Base-by-base conservation (phyloP, 1,284 basidiomycete species). In the Apiotrichum domesticum region DNA sequence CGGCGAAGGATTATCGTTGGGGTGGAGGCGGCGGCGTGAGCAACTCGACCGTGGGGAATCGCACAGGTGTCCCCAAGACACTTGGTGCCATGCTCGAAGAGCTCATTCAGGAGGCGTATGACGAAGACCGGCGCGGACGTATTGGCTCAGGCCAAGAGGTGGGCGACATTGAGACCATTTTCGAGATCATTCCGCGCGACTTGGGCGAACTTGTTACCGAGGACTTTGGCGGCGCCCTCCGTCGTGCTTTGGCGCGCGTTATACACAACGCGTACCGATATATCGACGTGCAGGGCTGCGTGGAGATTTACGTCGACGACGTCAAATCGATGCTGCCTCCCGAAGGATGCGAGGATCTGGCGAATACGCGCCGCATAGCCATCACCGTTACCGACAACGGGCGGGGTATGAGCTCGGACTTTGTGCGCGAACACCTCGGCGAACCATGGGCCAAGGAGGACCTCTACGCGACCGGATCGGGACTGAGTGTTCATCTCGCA, bases 231-330 rank as follows among this genome's bases (percentile, higher is more conserved):
- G 71, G 72, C 8, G 70, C 72, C 1, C 55, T 76, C n/a, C 58
- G 69, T 37, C 63, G 63, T 57, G 72, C 70, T 6, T 50, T 75
- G 3, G 55, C 59, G 6, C 72, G 72, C 44, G 63, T 76, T 2
- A 58, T 76, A n/a, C 59, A 63, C 32, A 74, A 76, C 49, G 70
- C 74, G 7, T 72, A 73, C 61, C 71, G 70, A 34, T 76, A 71
- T 52, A 71, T 76, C 53, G 69, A 73, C 11, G 60, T 61, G 32
- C 57, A 68, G 9, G 74, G 74, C 6, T 72, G 66, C 47, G 74
- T 76, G 14, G 61, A 70, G 45, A 72, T 76, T 39, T 65, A 64
- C 52, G 64, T 74, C 6, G 69, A 73, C 53, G 68, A 73, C 52
- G 58, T 72, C 4, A 58, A 63, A n/a, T 59, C 62, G n/a, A 47